phyloP scores from a whole-genome alignment of 2,329 filamentous ascomycete genomes.

The Colletotrichum neosansevieriae region DNA sequence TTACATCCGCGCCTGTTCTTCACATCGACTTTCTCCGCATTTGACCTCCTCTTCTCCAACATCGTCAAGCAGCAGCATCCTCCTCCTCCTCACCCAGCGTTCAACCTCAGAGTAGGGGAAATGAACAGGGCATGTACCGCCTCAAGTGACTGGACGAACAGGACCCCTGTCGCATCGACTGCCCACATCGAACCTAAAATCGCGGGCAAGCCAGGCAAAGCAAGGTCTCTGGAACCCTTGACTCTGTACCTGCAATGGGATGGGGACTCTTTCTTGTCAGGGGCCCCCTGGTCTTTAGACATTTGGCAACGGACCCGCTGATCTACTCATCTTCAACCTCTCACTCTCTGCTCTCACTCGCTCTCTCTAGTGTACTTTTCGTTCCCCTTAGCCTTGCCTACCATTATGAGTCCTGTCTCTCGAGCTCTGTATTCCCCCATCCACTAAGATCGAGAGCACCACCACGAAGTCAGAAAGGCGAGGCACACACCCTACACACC shows the following conservation, averaged over 20 bases:
- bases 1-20: background rate
- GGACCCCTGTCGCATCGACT: slow-evolving; percentile 33
- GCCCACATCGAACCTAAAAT: slow-evolving; percentile 41
- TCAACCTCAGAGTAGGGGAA: background rate
- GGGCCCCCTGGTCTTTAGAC: slow-evolving; percentile 32
- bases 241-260: slow-evolving; percentile 35
- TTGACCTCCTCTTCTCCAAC: slow-evolving; percentile 27
- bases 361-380: slow-evolving; percentile 12
- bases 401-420: slow-evolving; percentile 27
- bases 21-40: slow-evolving; percentile 26
- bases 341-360: slow-evolving; percentile 32
- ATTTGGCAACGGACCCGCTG: slow-evolving; percentile 39
- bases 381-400: slow-evolving; percentile 33
- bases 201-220: slow-evolving; percentile 33
- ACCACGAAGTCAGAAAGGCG: slow-evolving; percentile 22
- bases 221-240: slow-evolving; percentile 35
- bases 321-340: slow-evolving; percentile 40
- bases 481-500: slow-evolving; percentile 38
- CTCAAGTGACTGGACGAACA: slow-evolving; percentile 28
- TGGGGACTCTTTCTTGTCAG: slow-evolving; percentile 22
- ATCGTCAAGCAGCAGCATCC: slow-evolving; percentile 13
- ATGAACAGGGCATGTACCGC: slow-evolving; percentile 24
- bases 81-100: background rate
- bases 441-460: slow-evolving; percentile 36
- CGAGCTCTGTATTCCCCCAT: slow-evolving; percentile 22